Conservation (phyloP, 768 basidiomycete genomes). For the Agaricus sinodeliciosus region DNA sequence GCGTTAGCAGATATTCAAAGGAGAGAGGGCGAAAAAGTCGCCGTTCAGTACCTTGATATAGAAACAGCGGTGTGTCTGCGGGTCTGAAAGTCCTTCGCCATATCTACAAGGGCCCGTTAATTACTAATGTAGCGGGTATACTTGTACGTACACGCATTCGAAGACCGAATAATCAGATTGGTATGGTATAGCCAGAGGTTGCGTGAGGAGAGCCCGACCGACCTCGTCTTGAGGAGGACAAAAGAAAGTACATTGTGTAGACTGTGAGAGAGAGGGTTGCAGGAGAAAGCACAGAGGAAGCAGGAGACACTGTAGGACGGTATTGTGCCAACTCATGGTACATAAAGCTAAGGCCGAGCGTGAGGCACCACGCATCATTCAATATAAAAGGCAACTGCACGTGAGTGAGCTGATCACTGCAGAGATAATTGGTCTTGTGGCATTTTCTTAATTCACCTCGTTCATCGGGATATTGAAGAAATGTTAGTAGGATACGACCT, state of each 20-base stretch:
- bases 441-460: too few relatives aligned
- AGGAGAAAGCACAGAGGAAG: not conserved
- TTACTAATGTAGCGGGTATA: not conserved
- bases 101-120: not conserved
- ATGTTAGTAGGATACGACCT: too few relatives aligned
- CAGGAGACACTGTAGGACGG: not conserved
- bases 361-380: too few relatives aligned
- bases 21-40: not conserved
- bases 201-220: slow-evolving; percentile 1
- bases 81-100: not conserved
- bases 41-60: not conserved
- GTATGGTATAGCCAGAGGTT: slow-evolving; percentile 2
- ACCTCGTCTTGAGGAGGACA: not conserved
- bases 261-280: not conserved
- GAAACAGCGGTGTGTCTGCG: slow-evolving; percentile 5
- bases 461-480: too few relatives aligned
- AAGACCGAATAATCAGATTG: slow-evolving; percentile 8
- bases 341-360: too few relatives aligned
- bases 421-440: too few relatives aligned
- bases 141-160: slow-evolving; percentile 8
- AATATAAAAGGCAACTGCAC: too few relatives aligned
- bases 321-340: too few relatives aligned
- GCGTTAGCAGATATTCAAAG: not conserved
- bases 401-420: too few relatives aligned
- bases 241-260: not conserved